Evolutionary conservation across 495 filamentous ascomycete genomes (phyloP).

Genomic region (Penicillium lividum): DNA sequence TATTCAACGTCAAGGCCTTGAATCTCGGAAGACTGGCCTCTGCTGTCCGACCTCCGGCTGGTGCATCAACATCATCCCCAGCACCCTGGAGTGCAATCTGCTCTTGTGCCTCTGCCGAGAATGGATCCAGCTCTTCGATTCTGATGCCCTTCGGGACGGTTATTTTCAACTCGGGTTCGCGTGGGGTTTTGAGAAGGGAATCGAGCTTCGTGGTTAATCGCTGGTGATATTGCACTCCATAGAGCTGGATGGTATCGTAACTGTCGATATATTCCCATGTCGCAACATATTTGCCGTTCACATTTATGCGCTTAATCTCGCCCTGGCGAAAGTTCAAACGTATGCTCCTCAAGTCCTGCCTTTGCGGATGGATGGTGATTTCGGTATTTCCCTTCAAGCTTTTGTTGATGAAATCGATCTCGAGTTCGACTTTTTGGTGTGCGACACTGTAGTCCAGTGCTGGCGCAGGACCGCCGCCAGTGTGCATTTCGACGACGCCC

Average conservation of each 20-base stretch:
- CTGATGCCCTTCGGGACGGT: slow-evolving; percentile 63
- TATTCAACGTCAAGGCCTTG: slow-evolving; percentile 57
- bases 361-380: slow-evolving; percentile 72
- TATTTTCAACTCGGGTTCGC: slow-evolving; percentile 61
- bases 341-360: slow-evolving; percentile 66
- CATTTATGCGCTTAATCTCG: slow-evolving; percentile 64
- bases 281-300: slow-evolving; percentile 65
- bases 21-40: slow-evolving; percentile 51
- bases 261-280: slow-evolving; percentile 65
- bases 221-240: slow-evolving; percentile 77
- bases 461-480: slow-evolving; percentile 31
- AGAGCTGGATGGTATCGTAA: slow-evolving; percentile 66
- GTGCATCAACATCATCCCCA: slow-evolving; percentile 41
- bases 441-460: slow-evolving; percentile 60
- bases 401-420: slow-evolving; percentile 77
- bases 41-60: slow-evolving; percentile 31
- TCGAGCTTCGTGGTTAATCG: slow-evolving; percentile 67
- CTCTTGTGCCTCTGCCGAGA: slow-evolving; percentile 53
- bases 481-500: slow-evolving; percentile 44
- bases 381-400: slow-evolving; percentile 77
- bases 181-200: slow-evolving; percentile 57
- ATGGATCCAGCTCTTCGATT: slow-evolving; percentile 64
- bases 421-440: slow-evolving; percentile 85
- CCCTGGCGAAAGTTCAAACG: slow-evolving; percentile 85
- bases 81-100: slow-evolving; percentile 44